These are phyloP conservation scores for Penicillium subrubescens DNA, from an alignment of 495 filamentous ascomycete species.

Conservation along the genomic window DNA sequence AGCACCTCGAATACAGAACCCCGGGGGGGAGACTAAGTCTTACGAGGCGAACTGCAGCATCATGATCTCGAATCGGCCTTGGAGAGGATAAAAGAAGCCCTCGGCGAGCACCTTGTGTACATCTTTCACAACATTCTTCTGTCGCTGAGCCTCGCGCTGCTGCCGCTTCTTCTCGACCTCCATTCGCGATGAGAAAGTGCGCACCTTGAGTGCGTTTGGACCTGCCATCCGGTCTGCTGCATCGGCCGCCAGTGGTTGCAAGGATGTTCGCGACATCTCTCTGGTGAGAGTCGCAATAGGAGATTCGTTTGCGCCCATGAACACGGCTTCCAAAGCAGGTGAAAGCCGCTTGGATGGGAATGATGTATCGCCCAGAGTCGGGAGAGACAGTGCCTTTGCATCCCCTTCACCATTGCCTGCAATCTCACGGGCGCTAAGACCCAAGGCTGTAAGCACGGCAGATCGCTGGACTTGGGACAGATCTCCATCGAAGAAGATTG, in stretches of 20 bases:
- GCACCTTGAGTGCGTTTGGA: conserved; percentile 81
- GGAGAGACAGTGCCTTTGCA: conserved; percentile 40
- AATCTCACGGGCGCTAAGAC: conserved; percentile 83
- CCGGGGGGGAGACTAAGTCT: conserved; percentile 8
- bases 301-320: conserved; percentile 42
- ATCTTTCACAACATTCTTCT: conserved; percentile 66
- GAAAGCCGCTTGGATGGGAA: conserved; percentile 79
- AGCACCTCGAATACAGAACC: neutral
- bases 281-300: conserved; percentile 63
- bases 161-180: conserved; percentile 66
- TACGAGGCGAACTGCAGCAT: conserved; percentile 49
- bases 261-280: conserved; percentile 66
- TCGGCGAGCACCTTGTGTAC: conserved; percentile 73
- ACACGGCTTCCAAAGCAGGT: conserved; percentile 53
- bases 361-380: conserved; percentile 42
- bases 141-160: conserved; percentile 42
- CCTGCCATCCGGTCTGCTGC: conserved; percentile 70
- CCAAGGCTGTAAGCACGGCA: conserved; percentile 77
- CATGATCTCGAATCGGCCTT: conserved; percentile 49
- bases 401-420: conserved; percentile 76
- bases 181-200: conserved; percentile 74
- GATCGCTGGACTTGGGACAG: conserved; percentile 83
- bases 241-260: conserved; percentile 75
- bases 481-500: conserved; percentile 88
- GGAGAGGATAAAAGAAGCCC: conserved; percentile 81